Evolutionary conservation across 2,329 filamentous ascomycete genomes (phyloP).

Genomic region (Trichophyton verrucosum): DNA sequence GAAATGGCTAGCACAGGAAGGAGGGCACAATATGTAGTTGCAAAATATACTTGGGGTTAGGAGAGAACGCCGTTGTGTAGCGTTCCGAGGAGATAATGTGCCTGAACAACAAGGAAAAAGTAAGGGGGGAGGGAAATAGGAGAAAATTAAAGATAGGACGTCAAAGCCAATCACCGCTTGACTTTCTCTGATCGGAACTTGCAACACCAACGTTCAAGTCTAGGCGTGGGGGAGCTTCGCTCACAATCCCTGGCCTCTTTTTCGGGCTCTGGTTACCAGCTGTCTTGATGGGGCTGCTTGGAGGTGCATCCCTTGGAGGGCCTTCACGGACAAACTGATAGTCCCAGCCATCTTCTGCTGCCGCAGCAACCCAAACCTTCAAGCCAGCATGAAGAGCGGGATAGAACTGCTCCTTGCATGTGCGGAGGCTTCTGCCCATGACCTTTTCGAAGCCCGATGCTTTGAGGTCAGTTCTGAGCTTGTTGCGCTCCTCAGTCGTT

Average conservation of each 20-base stretch:
- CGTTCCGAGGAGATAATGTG: not conserved
- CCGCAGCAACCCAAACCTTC: slow-evolving; percentile 80
- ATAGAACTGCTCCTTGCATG: slow-evolving; percentile 98
- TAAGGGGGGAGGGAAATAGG: not conserved
- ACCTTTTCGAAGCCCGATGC: slow-evolving; percentile 85
- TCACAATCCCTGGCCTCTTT: slow-evolving; percentile 29
- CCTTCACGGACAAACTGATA: slow-evolving; percentile 59
- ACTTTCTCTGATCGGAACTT: not conserved
- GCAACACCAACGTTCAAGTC: slow-evolving; percentile 24
- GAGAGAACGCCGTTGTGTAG: not conserved
- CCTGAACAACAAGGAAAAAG: not conserved
- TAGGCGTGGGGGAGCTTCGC: slow-evolving; percentile 47
- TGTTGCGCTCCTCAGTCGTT: slow-evolving; percentile 57
- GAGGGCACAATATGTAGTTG: not conserved
- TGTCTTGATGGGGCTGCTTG: slow-evolving; percentile 37
- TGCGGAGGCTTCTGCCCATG: slow-evolving; percentile 69
- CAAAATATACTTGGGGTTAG: not conserved
- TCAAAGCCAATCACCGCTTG: slow-evolving; percentile 1
- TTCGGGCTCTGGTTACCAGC: slow-evolving; percentile 24
- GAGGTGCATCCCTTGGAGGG: slow-evolving; percentile 29
- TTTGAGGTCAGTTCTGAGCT: slow-evolving; percentile 61
- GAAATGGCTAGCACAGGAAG: not conserved
- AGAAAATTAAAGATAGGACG: slow-evolving; percentile 2
- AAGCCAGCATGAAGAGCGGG: slow-evolving; percentile 79
- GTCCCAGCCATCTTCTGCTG: slow-evolving; percentile 77